Evolutionary conservation across 371 early-diverging fungal genomes (phyloP), one percentile per base, ranked within the genome.

Genomic region (Apophysomyces variabilis): DNA sequence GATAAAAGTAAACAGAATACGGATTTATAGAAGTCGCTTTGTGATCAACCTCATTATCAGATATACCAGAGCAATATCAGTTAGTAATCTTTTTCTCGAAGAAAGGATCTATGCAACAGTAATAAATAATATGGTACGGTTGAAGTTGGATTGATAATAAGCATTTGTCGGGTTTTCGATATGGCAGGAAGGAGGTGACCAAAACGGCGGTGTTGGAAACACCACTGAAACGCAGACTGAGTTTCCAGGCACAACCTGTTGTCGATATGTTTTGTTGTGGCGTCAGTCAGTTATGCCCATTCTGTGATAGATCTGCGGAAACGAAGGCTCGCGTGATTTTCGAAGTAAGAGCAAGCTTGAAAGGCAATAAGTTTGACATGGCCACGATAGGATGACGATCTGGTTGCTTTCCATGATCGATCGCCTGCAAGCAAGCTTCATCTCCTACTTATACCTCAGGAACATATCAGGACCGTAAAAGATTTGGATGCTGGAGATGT

Each of bases 321-420:
- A n/a, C 21, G 9, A 21, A 50, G 21, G n/a, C 54, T 9, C 54
- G 54, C 21, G 54, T 50, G 4, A 35, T 50, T 50, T 50, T 50
- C 16, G 54, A 50, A 50, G 54, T 50, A 50, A 50, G 54, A n/a
- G 9, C 11, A 18, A 18, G n/a, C 54, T 21, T 21, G 35, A 18
- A 7, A 21, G 16, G 21, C 54, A 21, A 18, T 7, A 50, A 21
- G 5, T 9, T 18, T 50, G 21, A 14, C 9, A 21, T 5, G 21
- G 21, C 32, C 5, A 50, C n/a, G 41, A 45, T 66, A 86, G 83
- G 84, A 86, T 59, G 80, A 80, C 41, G 70, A 79, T 21, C 63
- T 83, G 46, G 67, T 86, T 32, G 88, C 85, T 4, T 87, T 89
- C 68, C 74, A 78, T 43, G 90, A 89, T 73, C 83, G 85, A n/a